These are phyloP conservation scores for Umbelopsis ramanniana DNA, from an alignment of 192 early-diverging fungal genomes.

Conservation along the genomic window DNA sequence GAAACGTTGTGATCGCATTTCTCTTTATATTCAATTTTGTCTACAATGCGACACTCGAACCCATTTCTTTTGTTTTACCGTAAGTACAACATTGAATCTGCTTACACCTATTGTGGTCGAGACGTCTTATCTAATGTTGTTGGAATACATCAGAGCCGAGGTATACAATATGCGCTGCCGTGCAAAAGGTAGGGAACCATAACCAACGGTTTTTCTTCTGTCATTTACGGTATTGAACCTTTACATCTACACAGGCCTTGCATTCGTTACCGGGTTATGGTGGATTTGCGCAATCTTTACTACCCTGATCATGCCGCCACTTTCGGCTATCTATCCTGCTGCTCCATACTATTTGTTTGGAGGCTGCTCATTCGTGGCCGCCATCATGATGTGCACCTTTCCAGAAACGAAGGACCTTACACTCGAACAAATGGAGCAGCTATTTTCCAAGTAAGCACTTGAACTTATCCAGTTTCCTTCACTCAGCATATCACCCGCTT, in stretches of 20 bases:
- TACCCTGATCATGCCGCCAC: conserved; percentile 35
- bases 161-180: conserved; percentile 38
- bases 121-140: conserved; percentile 26
- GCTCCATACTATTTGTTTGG: conserved; percentile 39
- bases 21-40: conserved; percentile 27
- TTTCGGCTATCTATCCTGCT: conserved; percentile 30
- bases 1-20: conserved; percentile 17
- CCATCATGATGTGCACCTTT: conserved; percentile 63
- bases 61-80: conserved; percentile 16
- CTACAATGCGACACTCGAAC: conserved; percentile 5
- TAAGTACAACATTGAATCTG: neutral
- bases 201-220: neutral
- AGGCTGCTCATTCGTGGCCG: conserved; percentile 36
- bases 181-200: conserved; percentile 27
- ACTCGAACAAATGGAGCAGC: conserved; percentile 87
- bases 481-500: neutral
- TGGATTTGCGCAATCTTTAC: conserved; percentile 41
- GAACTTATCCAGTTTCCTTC: neutral
- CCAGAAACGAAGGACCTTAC: conserved; percentile 84
- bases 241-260: conserved; percentile 3
- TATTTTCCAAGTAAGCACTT: conserved; percentile 54
- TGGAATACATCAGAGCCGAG: conserved; percentile 23
- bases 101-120: neutral
- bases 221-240: too few species aligned
- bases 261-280: conserved; percentile 35